These are phyloP conservation scores for Sugiyamaella xylanicola DNA, from an alignment of 1,139 yeast species.

Conservation along the genomic window DNA sequence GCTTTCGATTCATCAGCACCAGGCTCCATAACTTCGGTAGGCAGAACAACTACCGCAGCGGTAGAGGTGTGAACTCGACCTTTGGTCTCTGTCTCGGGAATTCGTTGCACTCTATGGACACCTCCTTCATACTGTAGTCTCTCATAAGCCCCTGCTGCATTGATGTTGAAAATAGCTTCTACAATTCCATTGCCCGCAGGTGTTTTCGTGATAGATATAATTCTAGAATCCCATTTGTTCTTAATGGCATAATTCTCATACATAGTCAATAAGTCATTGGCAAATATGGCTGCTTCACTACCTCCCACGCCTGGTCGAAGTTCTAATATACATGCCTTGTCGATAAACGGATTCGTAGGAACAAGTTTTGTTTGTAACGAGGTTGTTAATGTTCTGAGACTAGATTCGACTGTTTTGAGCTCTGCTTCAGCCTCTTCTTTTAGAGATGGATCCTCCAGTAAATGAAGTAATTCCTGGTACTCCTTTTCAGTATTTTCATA, in stretches of 20 bases:
- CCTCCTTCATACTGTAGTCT: conserved; percentile 84
- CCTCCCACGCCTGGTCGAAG: conserved; percentile 97
- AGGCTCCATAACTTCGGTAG: conserved; percentile 69
- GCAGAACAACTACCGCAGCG: conserved; percentile 91
- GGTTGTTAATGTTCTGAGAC: conserved; percentile 39
- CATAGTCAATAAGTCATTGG: conserved; percentile 79
- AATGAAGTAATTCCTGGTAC: conserved; percentile 41
- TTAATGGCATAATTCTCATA: conserved; percentile 68
- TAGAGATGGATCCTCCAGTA: conserved; percentile 45
- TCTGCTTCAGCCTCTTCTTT: conserved; percentile 51
- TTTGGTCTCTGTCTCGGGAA: conserved; percentile 90
- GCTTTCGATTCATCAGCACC: conserved; percentile 29
- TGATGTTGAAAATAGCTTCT: conserved; percentile 76
- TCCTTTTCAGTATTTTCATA: conserved; percentile 46
- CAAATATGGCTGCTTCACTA: conserved; percentile 84
- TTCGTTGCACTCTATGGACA: conserved; percentile 92
- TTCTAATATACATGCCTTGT: conserved; percentile 78
- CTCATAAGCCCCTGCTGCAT: conserved; percentile 76
- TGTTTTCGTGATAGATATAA: conserved; percentile 56
- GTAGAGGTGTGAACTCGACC: conserved; percentile 96
- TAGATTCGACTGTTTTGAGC: conserved; percentile 45
- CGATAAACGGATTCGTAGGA: conserved; percentile 78
- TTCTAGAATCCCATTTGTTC: conserved; percentile 65
- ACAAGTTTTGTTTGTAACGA: conserved; percentile 60
- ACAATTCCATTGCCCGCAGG: conserved; percentile 65